Base-by-base conservation (phyloP, 768 basidiomycete species). In the Naganishia antarctica region DNA sequence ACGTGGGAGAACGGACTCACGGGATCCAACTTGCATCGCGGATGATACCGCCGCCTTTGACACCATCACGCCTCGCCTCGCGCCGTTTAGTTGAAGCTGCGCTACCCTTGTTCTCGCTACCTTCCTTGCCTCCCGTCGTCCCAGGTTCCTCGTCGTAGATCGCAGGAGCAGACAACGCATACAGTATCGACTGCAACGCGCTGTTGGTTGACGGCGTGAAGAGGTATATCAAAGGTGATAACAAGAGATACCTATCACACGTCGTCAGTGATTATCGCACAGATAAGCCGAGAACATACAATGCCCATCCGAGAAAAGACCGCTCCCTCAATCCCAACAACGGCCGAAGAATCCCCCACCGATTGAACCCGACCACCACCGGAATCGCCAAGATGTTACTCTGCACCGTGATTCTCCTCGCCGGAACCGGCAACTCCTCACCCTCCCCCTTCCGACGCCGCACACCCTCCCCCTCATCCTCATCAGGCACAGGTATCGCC, bases 101-200 rank as follows among this genome's bases (percentile, higher is more conserved):
- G 18, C 51, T 40, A 16, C 21, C 28, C 21, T 51, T 53, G 7
- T 15, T 23, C 26, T 21, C 50, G 13, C 62, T 43, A 11, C 8
- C 40, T 7, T 28, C 25, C 53, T 57, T 57, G 37, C 15, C 53
- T 13, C 13, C 13, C 23, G 23, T 31, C 53, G 21, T 23, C 31
- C 2, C 34, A 3, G 23, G 26, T 3, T 63, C 62, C 23, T 63
- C 49, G 31, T 63, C 70, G 59, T 73, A 65, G 21, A 72, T 67
- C 0, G 74, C 73, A 1, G 76, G 76, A 3, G 76, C 76, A 1
- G 70, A 91, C 15, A 94, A 82, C 0, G 83, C 86, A 66, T 91
- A 91, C 3, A 92, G 76, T n/a, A 91, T 80, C 2, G 85, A 82
- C 73, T 94, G 89, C n/a, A 88, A 79, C 0, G 86, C 79, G 8